Evolutionary conservation across 2,329 filamentous ascomycete genomes (phyloP).

Genomic region (Escovopsis sp.): DNA sequence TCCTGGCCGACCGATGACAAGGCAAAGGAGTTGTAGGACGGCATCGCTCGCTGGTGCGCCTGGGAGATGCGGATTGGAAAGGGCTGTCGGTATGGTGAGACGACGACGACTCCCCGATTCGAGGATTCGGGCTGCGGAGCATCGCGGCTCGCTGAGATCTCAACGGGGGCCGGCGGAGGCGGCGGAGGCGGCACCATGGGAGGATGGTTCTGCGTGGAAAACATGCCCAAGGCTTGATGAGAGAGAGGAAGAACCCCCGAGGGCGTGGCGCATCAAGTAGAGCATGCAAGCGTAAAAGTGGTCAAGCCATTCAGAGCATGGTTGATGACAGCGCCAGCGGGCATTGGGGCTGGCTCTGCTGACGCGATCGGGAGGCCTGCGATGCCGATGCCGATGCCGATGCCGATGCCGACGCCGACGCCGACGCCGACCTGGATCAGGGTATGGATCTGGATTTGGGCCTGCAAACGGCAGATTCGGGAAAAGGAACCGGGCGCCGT

Average conservation of each 20-base stretch:
- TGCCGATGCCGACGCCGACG: slow-evolving; percentile 8
- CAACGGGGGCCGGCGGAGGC: slow-evolving; percentile 23
- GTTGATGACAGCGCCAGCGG: slow-evolving; percentile 21
- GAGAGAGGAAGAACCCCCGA: slow-evolving; percentile 1
- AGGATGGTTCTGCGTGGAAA: slow-evolving; percentile 37
- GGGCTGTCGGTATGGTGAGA: slow-evolving; percentile 12
- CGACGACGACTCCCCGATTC: slow-evolving; percentile 16
- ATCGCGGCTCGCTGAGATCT: slow-evolving; percentile 9
- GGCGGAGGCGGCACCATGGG: slow-evolving; percentile 29
- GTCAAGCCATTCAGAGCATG: slow-evolving; percentile 26
- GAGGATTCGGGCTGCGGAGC: slow-evolving; percentile 6
- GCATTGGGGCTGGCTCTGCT: slow-evolving; percentile 24
- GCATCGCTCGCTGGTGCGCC: slow-evolving; percentile 9
- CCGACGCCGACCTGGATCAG: slow-evolving; percentile 1
- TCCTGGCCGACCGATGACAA: slow-evolving; percentile 32
- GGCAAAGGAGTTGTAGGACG: slow-evolving; percentile 4
- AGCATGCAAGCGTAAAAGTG: slow-evolving; percentile 11
- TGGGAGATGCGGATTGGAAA: slow-evolving; percentile 21
- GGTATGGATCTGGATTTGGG: neutral
- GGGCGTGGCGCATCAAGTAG: slow-evolving; percentile 14
- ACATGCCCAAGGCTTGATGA: slow-evolving; percentile 22
- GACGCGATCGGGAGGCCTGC: slow-evolving; percentile 5
- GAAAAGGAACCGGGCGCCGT: too few species aligned
- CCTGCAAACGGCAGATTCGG: too few species aligned
- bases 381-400: slow-evolving; percentile 4